Evolutionary conservation across 2,329 filamentous ascomycete species (phyloP), one percentile per base, ranked within the genome.

Genomic region (Aspergillus clavatus): DNA sequence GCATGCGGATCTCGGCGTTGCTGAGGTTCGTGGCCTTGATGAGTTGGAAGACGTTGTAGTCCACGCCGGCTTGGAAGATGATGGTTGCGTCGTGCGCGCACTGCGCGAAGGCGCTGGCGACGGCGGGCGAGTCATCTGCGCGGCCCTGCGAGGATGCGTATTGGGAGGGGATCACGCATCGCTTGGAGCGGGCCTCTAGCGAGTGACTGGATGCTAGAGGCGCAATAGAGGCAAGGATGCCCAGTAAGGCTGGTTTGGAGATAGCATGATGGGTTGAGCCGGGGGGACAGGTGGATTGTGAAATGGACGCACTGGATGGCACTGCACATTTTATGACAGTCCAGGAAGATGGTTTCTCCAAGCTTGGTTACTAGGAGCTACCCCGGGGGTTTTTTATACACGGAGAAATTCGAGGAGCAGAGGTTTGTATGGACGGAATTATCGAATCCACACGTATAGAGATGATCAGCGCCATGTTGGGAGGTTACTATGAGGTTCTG

Each of bases 31-130:
- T 67, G 4, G 68, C 68, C 3, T 47, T 56, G 29, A 73, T 63
- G 27, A 71, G 67, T 1, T 59, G 61, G 44, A 70, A 67, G 43
- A 72, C 58, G 33, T 72, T 73, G 53, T 73, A 74, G 43, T 72
- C 59, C 1, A 66, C 61, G 18, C 70, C 69, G 40, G 67, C 58
- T 8, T 55, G 53, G 55, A 74, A 74, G 11, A 63, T 38, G 27
- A 74, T 66, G 24, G 55, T 39, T 3, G 57, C 52, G 33, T 60
- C 46, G 6, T 52, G 50, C 3, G 67, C 56, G 46, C 71, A 73
- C 46, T 62, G 46, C 4, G 59, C 58, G 29, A 73, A 69, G 1
- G 65, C 67, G 8, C 57, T 47, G 4, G 57, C 47, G 4, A 73
- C 65, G 1, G 69, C 69, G 7, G 64, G 59, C 1, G 70, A 67